These are phyloP conservation scores for Bacterosira constricta DNA, from an alignment of 108 stramenopile genomes.

Conservation along the genomic window DNA sequence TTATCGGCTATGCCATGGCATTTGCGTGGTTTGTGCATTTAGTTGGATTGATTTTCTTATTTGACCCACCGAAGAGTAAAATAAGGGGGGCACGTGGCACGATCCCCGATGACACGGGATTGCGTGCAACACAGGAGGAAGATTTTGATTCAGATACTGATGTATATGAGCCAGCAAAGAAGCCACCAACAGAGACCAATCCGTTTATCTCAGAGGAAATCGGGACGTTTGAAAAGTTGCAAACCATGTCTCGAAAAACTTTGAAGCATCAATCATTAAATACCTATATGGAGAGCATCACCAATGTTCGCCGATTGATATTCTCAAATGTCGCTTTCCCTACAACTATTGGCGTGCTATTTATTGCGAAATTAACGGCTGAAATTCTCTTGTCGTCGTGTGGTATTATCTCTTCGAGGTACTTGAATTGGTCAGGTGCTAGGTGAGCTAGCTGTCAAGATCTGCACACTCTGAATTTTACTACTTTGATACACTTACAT, in stretches of 20 bases:
- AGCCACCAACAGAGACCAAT: conserved; percentile 8
- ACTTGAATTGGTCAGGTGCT: conserved; percentile 41
- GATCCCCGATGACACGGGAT: background rate
- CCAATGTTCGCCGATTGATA: conserved; percentile 27
- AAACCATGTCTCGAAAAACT: conserved; percentile 37
- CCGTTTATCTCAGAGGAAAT: conserved; percentile 5
- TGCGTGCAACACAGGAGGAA: conserved; percentile 18
- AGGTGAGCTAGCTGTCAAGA: background rate
- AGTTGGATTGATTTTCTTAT: conserved; percentile 35
- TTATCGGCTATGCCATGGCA: conserved; percentile 38
- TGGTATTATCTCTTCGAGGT: conserved; percentile 30
- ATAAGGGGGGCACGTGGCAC: background rate
- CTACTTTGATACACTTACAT: background rate
- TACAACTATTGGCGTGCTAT: conserved; percentile 20
- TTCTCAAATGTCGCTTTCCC: conserved; percentile 48
- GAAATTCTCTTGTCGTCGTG: conserved; percentile 43
- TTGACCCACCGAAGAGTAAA: conserved; percentile 22
- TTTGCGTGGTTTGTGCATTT: conserved; percentile 37
- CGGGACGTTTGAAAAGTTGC: conserved; percentile 40
- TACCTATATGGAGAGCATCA: conserved; percentile 32
- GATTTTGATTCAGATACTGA: conserved; percentile 46
- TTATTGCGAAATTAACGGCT: conserved; percentile 8
- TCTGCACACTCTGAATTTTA: background rate
- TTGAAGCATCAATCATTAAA: conserved; percentile 22
- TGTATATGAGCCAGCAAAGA: background rate